Conservation (phyloP, 1,284 basidiomycete genomes). For the Trichosporon inkin region DNA sequence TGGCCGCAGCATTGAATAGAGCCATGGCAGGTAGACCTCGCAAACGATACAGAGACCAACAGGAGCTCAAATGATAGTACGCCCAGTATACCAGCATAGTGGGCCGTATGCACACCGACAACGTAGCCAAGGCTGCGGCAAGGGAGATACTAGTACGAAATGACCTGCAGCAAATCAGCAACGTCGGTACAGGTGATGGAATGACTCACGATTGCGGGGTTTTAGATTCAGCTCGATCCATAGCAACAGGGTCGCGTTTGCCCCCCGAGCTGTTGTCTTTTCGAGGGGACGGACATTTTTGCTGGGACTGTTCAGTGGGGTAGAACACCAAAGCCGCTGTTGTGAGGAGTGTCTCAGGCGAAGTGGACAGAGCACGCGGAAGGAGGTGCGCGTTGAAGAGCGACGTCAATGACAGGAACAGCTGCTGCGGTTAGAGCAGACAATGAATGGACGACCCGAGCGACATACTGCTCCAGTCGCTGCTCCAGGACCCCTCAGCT, state of each 20-base stretch:
- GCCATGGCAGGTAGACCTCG: neutral
- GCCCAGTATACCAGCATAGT: conserved; percentile 84
- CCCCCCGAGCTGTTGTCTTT: neutral
- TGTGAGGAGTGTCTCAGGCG: conserved; percentile 81
- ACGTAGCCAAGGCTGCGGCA: conserved; percentile 60
- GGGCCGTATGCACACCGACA: conserved; percentile 75
- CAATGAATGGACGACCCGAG: too few relatives aligned
- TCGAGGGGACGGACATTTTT: neutral
- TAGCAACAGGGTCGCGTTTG: neutral
- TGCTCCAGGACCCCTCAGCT: conserved; percentile 60
- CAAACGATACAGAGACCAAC: neutral
- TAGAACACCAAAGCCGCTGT: conserved; percentile 61
- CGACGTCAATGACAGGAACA: conserved; percentile 75
- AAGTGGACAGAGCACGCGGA: conserved; percentile 87
- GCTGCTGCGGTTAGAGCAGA: conserved; percentile 54
- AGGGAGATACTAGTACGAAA: conserved; percentile 39
- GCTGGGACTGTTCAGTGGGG: neutral
- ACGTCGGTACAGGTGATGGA: neutral
- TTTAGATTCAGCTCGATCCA: conserved; percentile 9
- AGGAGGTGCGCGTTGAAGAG: conserved; percentile 82
- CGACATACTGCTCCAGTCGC: conserved; percentile 62
- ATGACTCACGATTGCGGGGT: neutral
- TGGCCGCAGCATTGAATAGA: conserved; percentile 7
- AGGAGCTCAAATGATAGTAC: conserved; percentile 56
- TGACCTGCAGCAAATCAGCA: neutral